Percentiles rank a stretch among this genome's conserved stretches.
Evolutionary conservation across 345 rosid genomes (phyloP).

Genomic region (Heritiera fomes): DNA sequence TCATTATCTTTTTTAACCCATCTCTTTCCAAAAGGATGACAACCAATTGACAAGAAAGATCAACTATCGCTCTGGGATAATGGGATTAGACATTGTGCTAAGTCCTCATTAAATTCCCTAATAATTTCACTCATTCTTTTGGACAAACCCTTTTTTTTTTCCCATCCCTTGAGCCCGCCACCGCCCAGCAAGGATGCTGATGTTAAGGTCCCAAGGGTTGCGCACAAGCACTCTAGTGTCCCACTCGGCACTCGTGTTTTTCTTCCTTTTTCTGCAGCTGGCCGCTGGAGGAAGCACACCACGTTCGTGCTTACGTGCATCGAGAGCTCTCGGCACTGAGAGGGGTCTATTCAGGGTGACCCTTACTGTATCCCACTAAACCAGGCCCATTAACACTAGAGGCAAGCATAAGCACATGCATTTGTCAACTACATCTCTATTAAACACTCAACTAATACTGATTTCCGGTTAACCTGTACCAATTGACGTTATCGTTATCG

Average conservation of each 20-base stretch:
- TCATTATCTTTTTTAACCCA: slow-evolving; percentile 29
- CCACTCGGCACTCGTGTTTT: neutral
- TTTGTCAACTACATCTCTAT: slow-evolving; percentile 23
- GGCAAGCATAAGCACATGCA: slow-evolving; percentile 49
- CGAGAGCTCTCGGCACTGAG: slow-evolving; percentile 2
- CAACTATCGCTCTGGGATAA: slow-evolving; percentile 45
- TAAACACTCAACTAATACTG: slow-evolving; percentile 15
- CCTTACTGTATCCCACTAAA: slow-evolving; percentile 39
- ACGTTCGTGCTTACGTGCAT: slow-evolving; percentile 31
- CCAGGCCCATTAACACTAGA: slow-evolving; percentile 27
- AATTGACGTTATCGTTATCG: slow-evolving; percentile 17
- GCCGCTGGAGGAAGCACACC: slow-evolving; percentile 33
- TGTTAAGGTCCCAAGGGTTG: slow-evolving; percentile 33
- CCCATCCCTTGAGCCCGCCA: slow-evolving; percentile 2
- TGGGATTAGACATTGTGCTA: slow-evolving; percentile 58
- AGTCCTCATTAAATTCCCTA: slow-evolving; percentile 45
- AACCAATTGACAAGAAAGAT: slow-evolving; percentile 62
- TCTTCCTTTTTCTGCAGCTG: neutral
- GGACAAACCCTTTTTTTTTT: slow-evolving; percentile 20
- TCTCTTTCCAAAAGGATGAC: slow-evolving; percentile 43
- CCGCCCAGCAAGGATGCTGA: slow-evolving; percentile 1
- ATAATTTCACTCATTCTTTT: slow-evolving; percentile 31
- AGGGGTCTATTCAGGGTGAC: slow-evolving; percentile 35
- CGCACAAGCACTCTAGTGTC: slow-evolving; percentile 27
- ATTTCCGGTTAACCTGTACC: slow-evolving; percentile 4